These are phyloP conservation scores for Solanum hybrid DNA, from an alignment of 305 asterid species.

Conservation along the genomic window DNA sequence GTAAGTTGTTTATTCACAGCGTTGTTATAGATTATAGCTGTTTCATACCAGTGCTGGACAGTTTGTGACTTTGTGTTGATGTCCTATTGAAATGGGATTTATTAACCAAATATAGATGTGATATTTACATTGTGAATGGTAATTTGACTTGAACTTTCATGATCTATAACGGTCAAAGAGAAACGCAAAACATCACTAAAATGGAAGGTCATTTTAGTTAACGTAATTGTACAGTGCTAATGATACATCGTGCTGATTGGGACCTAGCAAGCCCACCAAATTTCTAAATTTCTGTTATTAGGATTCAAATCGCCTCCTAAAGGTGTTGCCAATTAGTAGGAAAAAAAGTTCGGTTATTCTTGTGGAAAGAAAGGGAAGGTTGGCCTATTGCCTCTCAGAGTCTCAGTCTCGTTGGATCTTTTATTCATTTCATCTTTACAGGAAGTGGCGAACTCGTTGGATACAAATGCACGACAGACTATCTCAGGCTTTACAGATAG, in stretches of 20 bases:
- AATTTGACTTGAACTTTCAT: not conserved
- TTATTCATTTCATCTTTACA: not conserved
- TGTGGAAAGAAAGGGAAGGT: not conserved
- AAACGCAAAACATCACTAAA: not conserved
- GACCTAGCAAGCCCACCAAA: not conserved
- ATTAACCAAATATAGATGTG: not conserved
- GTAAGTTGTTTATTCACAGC: slow-evolving; percentile 32
- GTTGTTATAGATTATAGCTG: not conserved
- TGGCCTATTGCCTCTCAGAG: not conserved
- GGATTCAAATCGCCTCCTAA: not conserved
- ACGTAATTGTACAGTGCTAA: not conserved
- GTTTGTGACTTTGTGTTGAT: not conserved
- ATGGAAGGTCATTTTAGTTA: not conserved
- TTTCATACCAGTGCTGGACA: not conserved
- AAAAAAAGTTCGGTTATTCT: not conserved
- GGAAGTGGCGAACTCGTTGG: slow-evolving; percentile 60
- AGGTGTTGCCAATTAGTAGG: not conserved
- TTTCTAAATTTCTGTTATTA: not conserved
- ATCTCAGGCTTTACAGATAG: slow-evolving; percentile 42
- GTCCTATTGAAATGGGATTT: not conserved
- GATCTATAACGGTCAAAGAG: not conserved
- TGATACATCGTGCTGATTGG: not conserved
- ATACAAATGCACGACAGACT: slow-evolving; percentile 26
- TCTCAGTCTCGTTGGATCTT: not conserved
- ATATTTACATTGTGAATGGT: not conserved